Evolutionary conservation across 345 rosid genomes (phyloP), one percentile per base, ranked within the genome.

Genomic region (Sonneratia alba): DNA sequence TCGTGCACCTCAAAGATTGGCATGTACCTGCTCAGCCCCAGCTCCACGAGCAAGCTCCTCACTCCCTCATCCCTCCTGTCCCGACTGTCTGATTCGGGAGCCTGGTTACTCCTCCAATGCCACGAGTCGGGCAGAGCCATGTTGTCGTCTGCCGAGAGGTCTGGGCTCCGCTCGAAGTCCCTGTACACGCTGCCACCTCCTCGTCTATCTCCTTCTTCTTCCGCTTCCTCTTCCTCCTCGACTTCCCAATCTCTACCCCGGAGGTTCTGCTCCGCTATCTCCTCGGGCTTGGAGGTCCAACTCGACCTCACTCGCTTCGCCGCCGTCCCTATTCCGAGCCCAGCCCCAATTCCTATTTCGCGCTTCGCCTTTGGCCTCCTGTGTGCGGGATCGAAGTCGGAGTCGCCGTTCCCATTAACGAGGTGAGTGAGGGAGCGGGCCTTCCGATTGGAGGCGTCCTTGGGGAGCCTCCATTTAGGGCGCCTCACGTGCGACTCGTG

Each of bases 1-100:
- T 88, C 92, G 72, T 88, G 92, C 55, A 88, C 75, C 78, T 88
- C 92, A n/a, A 88, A 88, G 72, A 88, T 86, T 0, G 92, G 90
- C 0, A 88, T 87, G 72, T 88, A 88, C 74, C 90, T 77, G 43
- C 92, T 81, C 78, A 88, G 75, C 42, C 92, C 92, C 68, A 88
- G 72, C 49, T 82, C 83, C 76, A 85, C 80, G 63, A 87, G 75
- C 94, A 89, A 89, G 75, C 84, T 85, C 73, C 83, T 79, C 73
- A 89, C 87, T 13, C 87, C 89, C 79, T 85, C 87, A 71, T 80
- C 87, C 56, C 81, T 42, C 45, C 45, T 42, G 45, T 42, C 45
- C 45, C 45, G 6, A 42, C 10, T 0, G 45, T 4, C 6, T 9
- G 45, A 42, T 9, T 42, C 45, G 45, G 10, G 45, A 9, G 45